A percentile compares a stretch with the other conserved stretches of the same genome.
These are phyloP conservation scores for Nannochloropsis salina DNA, from an alignment of 108 stramenopile species.

Conservation along the genomic window DNA sequence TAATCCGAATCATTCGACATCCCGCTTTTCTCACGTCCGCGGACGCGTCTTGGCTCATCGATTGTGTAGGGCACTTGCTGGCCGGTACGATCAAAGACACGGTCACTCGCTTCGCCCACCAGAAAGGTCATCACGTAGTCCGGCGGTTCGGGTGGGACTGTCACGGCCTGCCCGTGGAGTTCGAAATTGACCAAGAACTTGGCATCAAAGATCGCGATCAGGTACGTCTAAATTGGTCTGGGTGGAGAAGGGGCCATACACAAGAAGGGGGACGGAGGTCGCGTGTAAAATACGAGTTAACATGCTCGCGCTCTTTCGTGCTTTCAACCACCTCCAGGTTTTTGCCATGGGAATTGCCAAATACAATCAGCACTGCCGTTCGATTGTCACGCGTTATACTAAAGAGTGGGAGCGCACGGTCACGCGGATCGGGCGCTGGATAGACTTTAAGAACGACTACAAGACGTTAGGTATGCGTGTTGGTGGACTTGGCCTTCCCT, in stretches of 20 bases:
- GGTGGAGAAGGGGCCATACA: slow-evolving; percentile 67
- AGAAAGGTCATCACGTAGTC: slow-evolving; percentile 79
- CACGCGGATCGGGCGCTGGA: slow-evolving; percentile 93
- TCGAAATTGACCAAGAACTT: slow-evolving; percentile 91
- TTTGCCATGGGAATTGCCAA: slow-evolving; percentile 51
- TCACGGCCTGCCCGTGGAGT: slow-evolving; percentile 97
- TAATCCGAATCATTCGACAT: background rate
- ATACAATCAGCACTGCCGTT: slow-evolving; percentile 93
- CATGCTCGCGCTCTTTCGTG: too few relatives aligned
- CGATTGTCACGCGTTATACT: slow-evolving; percentile 90
- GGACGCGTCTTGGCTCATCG: background rate
- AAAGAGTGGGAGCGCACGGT: slow-evolving; percentile 94
- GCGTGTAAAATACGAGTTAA: too few relatives aligned
- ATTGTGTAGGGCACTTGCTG: slow-evolving; percentile 75
- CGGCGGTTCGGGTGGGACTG: slow-evolving; percentile 98
- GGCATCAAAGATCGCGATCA: slow-evolving; percentile 89
- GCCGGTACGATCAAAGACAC: slow-evolving; percentile 99
- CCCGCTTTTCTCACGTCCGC: background rate
- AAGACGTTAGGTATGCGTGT: slow-evolving; percentile 80
- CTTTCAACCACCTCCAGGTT: background rate
- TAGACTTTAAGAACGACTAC: slow-evolving; percentile 99
- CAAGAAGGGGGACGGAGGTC: too few relatives aligned
- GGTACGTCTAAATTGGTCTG: slow-evolving; percentile 70
- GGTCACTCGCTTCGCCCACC: slow-evolving; percentile 93
- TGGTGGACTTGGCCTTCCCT: slow-evolving; percentile 32